Evolutionary conservation across 345 rosid genomes (phyloP).

Genomic region (Citrus hindsii): DNA sequence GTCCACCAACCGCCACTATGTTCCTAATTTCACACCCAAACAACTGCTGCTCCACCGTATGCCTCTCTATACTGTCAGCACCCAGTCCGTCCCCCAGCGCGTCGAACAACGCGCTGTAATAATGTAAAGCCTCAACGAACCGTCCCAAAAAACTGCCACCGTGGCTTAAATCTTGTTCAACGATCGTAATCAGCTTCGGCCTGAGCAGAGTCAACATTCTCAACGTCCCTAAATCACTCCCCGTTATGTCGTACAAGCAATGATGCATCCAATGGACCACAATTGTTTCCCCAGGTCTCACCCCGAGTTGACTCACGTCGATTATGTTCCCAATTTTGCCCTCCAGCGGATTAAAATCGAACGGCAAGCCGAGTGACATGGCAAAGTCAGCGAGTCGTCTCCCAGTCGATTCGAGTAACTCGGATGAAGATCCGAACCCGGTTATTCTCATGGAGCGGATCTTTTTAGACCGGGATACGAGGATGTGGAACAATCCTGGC

Average conservation of each 20-base stretch:
- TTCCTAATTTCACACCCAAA: constrained; percentile 82
- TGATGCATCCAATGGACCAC: constrained; percentile 99
- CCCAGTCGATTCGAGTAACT: constrained; percentile 81
- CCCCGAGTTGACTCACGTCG: constrained; percentile 58
- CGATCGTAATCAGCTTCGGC: constrained; percentile 77
- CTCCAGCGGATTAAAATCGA: constrained; percentile 73
- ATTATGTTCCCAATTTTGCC: constrained; percentile 70
- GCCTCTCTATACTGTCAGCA: constrained; percentile 67
- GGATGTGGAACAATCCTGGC: constrained; percentile 97
- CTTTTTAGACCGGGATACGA: constrained; percentile 76
- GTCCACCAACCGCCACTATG: constrained; percentile 77
- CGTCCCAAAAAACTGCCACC: constrained; percentile 72
- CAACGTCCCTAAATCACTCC: constrained; percentile 61
- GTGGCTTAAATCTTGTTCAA: constrained; percentile 83
- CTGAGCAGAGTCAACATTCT: constrained; percentile 47
- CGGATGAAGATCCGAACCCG: constrained; percentile 81
- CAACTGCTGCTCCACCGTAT: constrained; percentile 88
- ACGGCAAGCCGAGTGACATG: constrained; percentile 62
- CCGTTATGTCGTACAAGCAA: constrained; percentile 77
- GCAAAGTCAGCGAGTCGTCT: constrained; percentile 87
- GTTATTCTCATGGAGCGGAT: constrained; percentile 75
- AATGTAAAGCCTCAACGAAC: constrained; percentile 92
- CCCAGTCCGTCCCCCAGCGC: constrained; percentile 80
- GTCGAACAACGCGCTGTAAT: constrained; percentile 94
- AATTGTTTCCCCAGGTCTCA: constrained; percentile 57